These are phyloP conservation scores for Schizosaccharomyces versatilis DNA, from an alignment of 1,139 yeast genomes.

Conservation along the genomic window DNA sequence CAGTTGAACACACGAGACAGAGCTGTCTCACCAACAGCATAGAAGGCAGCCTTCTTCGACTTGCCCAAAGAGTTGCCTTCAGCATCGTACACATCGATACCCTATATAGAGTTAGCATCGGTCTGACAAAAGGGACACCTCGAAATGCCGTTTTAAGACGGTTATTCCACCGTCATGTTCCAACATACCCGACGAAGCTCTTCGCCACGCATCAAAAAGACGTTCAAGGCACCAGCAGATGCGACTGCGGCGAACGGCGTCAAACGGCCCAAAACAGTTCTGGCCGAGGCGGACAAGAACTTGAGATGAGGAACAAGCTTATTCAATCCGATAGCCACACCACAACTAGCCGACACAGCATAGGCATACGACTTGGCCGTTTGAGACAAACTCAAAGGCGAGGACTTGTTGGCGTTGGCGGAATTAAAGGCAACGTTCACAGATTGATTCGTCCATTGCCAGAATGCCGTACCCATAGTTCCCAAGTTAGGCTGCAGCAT, in stretches of 20 bases:
- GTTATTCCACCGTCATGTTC: constrained; percentile 3
- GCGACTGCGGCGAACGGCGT: constrained; percentile 98
- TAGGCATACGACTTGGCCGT: constrained; percentile 53
- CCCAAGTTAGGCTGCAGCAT: constrained; percentile 91
- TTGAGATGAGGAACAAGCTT: constrained; percentile 65
- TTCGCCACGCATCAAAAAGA: constrained; percentile 83
- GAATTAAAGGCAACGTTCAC: constrained; percentile 90
- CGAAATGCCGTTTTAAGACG: not conserved
- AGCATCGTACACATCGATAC: constrained; percentile 54
- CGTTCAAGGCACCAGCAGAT: constrained; percentile 84
- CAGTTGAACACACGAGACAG: constrained; percentile 86
- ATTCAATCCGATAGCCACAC: constrained; percentile 83
- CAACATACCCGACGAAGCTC: constrained; percentile 29
- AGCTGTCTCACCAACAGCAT: constrained; percentile 94
- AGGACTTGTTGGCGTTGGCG: constrained; percentile 87
- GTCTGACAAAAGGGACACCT: not conserved
- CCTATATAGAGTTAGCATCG: constrained; percentile 28
- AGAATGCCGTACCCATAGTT: constrained; percentile 70
- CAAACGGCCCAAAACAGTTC: constrained; percentile 59
- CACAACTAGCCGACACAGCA: constrained; percentile 87
- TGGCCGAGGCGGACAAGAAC: constrained; percentile 21
- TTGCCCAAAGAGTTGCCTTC: constrained; percentile 37
- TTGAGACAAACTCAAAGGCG: constrained; percentile 63
- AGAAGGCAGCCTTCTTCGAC: constrained; percentile 65
- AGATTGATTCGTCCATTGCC: constrained; percentile 96